Percentiles rank a stretch among this genome's conserved stretches.
phyloP scores from a whole-genome alignment of 768 basidiomycete species.

The Suillus subaureus region DNA sequence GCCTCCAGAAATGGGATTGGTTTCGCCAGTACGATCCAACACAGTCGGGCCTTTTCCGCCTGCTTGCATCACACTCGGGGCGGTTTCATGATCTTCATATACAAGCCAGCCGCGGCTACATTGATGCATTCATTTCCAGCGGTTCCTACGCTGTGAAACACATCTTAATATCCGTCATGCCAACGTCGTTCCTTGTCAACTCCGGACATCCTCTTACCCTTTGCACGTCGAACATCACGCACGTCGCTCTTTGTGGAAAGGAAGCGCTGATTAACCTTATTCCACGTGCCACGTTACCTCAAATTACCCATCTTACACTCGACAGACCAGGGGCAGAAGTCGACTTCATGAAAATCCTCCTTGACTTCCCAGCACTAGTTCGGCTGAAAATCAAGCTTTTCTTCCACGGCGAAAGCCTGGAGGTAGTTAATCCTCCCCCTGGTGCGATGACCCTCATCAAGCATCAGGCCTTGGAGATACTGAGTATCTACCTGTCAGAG shows the following conservation, averaged over 20 bases:
- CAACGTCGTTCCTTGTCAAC: slow-evolving; percentile 11
- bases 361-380: slow-evolving; percentile 20
- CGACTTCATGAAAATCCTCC: slow-evolving; percentile 18
- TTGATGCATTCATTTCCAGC: slow-evolving; percentile 20
- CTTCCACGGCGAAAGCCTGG: slow-evolving; percentile 15
- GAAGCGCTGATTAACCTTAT: slow-evolving; percentile 17
- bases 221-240: slow-evolving; percentile 20
- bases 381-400: slow-evolving; percentile 20
- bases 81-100: slow-evolving; percentile 23
- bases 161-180: slow-evolving; percentile 21
- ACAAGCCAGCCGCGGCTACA: slow-evolving; percentile 20
- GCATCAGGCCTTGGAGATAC: not conserved
- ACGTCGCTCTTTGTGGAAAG: slow-evolving; percentile 18
- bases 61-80: slow-evolving; percentile 22
- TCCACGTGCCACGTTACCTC: slow-evolving; percentile 17
- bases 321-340: slow-evolving; percentile 13
- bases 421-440: slow-evolving; percentile 10
- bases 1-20: slow-evolving; percentile 6
- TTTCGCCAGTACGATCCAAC: not conserved
- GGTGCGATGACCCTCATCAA: slow-evolving; percentile 17
- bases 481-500: slow-evolving; percentile 24
- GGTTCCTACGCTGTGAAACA: slow-evolving; percentile 18
- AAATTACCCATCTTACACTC: slow-evolving; percentile 28
- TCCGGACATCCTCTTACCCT: slow-evolving; percentile 1
- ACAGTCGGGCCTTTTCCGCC: slow-evolving; percentile 24